Evolutionary conservation across 2,329 filamentous ascomycete species (phyloP).

Genomic region (Didymella exigua): DNA sequence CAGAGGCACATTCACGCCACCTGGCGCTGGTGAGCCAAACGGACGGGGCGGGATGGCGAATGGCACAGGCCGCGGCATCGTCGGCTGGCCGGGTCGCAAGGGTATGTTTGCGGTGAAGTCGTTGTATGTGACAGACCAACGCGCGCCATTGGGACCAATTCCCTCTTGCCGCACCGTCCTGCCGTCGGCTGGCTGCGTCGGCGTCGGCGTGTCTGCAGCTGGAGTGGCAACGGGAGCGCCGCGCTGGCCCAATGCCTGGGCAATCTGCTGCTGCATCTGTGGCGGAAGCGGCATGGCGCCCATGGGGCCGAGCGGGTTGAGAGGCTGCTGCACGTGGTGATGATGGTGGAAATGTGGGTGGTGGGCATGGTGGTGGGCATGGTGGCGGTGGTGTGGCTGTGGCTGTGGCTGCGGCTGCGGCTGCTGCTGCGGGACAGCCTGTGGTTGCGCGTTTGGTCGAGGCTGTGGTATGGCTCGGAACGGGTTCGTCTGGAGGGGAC

Average conservation of each 20-base stretch:
- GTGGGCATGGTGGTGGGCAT: conserved; percentile 21
- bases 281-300: conserved; percentile 28
- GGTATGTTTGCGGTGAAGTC: conserved; percentile 47
- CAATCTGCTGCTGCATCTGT: conserved; percentile 32
- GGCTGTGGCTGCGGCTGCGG: too few relatives aligned
- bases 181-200: conserved; percentile 23
- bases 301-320: conserved; percentile 19
- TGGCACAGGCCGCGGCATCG: conserved; percentile 31
- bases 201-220: neutral
- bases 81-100: conserved; percentile 27
- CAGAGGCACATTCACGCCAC: conserved; percentile 22
- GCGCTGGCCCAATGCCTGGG: conserved; percentile 31
- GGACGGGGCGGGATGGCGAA: conserved; percentile 28
- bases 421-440: neutral
- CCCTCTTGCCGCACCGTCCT: conserved; percentile 58
- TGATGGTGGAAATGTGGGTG: conserved; percentile 23
- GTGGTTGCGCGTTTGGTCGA: conserved; percentile 39
- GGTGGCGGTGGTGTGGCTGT: too few relatives aligned
- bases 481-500: conserved; percentile 37
- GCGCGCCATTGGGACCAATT: conserved; percentile 58
- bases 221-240: conserved; percentile 13
- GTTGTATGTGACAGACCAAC: conserved; percentile 60
- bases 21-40: conserved; percentile 20
- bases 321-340: conserved; percentile 24
- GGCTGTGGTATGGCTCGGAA: conserved; percentile 34